These are phyloP conservation scores for Gynostemma pentaphyllum DNA, from an alignment of 306 rosid species.

Conservation along the genomic window DNA sequence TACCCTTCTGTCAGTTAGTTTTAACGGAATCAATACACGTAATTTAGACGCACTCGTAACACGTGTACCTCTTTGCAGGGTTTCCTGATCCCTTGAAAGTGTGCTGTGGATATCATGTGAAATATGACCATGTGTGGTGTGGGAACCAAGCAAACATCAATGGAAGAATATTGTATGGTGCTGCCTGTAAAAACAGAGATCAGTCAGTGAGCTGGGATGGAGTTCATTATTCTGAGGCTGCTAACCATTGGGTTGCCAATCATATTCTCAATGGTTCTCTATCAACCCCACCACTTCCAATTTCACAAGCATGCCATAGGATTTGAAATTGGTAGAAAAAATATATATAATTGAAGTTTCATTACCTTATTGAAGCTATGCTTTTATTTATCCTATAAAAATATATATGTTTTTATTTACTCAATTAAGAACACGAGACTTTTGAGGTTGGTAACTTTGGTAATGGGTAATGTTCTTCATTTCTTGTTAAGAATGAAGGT, in stretches of 20 bases:
- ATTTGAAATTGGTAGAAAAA: constrained; percentile 4
- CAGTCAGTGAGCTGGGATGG: constrained; percentile 71
- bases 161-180: constrained; percentile 55
- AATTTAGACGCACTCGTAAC: no score
- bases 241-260: constrained; percentile 63
- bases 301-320: constrained; percentile 57
- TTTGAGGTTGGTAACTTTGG: no score
- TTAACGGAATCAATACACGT: no score
- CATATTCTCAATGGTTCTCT: constrained; percentile 53
- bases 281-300: constrained; percentile 51
- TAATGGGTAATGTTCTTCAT: no score
- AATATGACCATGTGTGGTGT: constrained; percentile 73
- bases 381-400: no score
- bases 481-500: no score
- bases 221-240: constrained; percentile 82
- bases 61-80: constrained; percentile 38
- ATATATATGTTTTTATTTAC: no score
- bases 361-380: neutral
- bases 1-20: no score
- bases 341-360: neutral
- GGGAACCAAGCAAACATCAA: constrained; percentile 39
- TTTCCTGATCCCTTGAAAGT: constrained; percentile 61
- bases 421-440: no score
- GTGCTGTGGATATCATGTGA: constrained; percentile 86
- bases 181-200: constrained; percentile 55